phyloP scores from a whole-genome alignment of 805 yeast species.

The Teunomyces kruisii region DNA sequence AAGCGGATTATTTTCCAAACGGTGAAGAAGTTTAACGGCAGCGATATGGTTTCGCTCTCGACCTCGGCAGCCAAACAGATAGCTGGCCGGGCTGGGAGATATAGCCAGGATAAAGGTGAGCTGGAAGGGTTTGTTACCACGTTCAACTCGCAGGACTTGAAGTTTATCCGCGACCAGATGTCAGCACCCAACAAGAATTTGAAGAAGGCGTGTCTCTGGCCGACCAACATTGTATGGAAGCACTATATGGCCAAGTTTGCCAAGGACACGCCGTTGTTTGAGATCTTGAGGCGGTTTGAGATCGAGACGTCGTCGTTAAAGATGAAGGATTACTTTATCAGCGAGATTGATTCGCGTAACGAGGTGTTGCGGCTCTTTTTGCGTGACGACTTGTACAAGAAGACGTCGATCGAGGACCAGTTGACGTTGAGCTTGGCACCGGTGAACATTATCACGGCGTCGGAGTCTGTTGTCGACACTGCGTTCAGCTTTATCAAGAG shows the following conservation, averaged over 20 bases:
- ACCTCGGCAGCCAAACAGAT: conserved; percentile 82
- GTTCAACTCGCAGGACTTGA: conserved; percentile 42
- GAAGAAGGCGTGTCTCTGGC: conserved; percentile 71
- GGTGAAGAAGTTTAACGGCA: conserved; percentile 70
- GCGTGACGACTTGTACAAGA: conserved; percentile 22
- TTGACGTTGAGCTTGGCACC: conserved; percentile 64
- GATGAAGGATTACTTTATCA: conserved; percentile 31
- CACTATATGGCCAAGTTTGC: conserved; percentile 64
- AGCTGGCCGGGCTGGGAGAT: conserved; percentile 96
- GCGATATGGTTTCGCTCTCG: conserved; percentile 44
- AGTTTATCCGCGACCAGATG: conserved; percentile 47
- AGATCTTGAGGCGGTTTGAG: conserved; percentile 50
- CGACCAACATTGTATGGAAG: conserved; percentile 70
- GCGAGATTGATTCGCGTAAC: conserved; percentile 38
- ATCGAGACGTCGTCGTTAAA: conserved; percentile 27
- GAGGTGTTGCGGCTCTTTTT: conserved; percentile 47
- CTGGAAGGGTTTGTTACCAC: conserved; percentile 57
- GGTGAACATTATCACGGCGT: conserved; percentile 31
- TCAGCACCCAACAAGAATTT: conserved; percentile 52
- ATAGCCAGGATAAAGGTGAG: conserved; percentile 32
- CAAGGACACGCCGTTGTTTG: conserved; percentile 43
- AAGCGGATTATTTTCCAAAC: conserved; percentile 75
- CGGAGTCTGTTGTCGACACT: conserved; percentile 38
- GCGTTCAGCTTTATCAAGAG: conserved; percentile 52
- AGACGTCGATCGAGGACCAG: conserved; percentile 53